Base-by-base conservation (phyloP, 2,329 filamentous ascomycete species). In the Onygena corvina region DNA sequence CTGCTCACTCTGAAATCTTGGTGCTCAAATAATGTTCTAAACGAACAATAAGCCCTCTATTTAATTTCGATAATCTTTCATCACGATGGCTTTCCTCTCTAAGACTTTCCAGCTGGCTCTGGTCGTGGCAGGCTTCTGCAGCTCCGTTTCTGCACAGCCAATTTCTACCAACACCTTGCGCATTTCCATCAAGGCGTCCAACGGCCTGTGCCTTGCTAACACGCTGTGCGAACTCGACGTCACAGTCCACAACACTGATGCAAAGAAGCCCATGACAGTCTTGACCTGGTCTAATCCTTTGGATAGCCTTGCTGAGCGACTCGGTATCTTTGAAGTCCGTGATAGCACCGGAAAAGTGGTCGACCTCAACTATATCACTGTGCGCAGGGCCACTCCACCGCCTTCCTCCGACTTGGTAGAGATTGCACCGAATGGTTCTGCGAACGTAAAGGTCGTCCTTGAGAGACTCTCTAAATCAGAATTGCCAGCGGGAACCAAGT, bases 271-370 rank as follows among this genome's bases (percentile, higher is more conserved):
- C 1, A 48, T 67, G 12, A 68, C 61, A 1, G 35, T 70, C 4
- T 53, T 70, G 3, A 59, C 54, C 52, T 70, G 66, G 66, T 60
- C 58, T 2, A 64, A 59, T 4, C 66, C 65, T 0, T 56, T 69
- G 3, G 67, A 69, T 47, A 50, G 56, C 8, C 53, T 52, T 4
- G 64, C 64, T 4, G 56, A 55, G 12, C 48, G 60, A 4, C 54
- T 64, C n/a, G 59, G 62, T 5, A 46, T 64, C 14, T 65, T 65
- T 33, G 51, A 59, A 6, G 49, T 64, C 8, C 53, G 49, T 34
- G 61, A 66, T 44, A 53, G 49, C 29, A 52, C 52, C 16, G 54
- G 50, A 3, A 54, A 56, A 16, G 48, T 55, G 9, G 47, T 65
- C 3, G 47, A 59, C 0, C 51, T 64, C 34, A 58, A 61, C 9